These are phyloP conservation scores for Fusarium pininemorale DNA, from an alignment of 2,329 filamentous ascomycete species.

Conservation along the genomic window DNA sequence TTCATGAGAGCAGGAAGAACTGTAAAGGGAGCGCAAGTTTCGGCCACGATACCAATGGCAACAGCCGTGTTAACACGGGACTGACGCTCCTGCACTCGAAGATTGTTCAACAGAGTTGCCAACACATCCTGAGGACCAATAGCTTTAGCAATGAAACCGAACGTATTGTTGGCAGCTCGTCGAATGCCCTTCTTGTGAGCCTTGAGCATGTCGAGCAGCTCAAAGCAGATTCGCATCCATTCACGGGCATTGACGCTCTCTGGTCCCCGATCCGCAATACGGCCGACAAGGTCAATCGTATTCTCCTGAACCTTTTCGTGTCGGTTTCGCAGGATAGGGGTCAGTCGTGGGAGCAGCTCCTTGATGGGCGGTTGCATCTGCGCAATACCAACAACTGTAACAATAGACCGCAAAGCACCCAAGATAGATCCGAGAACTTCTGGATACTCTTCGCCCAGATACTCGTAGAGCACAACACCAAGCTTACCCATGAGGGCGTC, in stretches of 20 bases:
- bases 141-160: constrained; percentile 98
- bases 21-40: constrained; percentile 98
- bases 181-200: constrained; percentile 99
- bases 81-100: constrained; percentile 96
- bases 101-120: constrained; percentile 93
- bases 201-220: constrained; percentile 98
- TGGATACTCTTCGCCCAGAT: constrained; percentile 97
- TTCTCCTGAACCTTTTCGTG: constrained; percentile 99
- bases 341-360: constrained; percentile 91
- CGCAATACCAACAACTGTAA: constrained; percentile 96
- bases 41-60: constrained; percentile 96
- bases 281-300: constrained; percentile 96
- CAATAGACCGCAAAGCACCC: constrained; percentile 92
- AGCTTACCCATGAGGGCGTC: constrained; percentile 96
- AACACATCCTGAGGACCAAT: constrained; percentile 98
- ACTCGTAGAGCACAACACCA: constrained; percentile 94
- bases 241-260: constrained; percentile 97
- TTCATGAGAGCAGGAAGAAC: constrained; percentile 99
- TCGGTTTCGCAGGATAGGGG: constrained; percentile 96
- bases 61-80: constrained; percentile 98
- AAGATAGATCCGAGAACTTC: constrained; percentile 97
- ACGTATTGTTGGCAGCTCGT: constrained; percentile 98
- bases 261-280: constrained; percentile 95
- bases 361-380: constrained; percentile 99
- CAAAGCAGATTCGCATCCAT: constrained; percentile 99